Percentiles rank a stretch among this genome's conserved stretches.
Evolutionary conservation across 164 flowering plant species (phyloP).

Genomic region (Malania oleifera): DNA sequence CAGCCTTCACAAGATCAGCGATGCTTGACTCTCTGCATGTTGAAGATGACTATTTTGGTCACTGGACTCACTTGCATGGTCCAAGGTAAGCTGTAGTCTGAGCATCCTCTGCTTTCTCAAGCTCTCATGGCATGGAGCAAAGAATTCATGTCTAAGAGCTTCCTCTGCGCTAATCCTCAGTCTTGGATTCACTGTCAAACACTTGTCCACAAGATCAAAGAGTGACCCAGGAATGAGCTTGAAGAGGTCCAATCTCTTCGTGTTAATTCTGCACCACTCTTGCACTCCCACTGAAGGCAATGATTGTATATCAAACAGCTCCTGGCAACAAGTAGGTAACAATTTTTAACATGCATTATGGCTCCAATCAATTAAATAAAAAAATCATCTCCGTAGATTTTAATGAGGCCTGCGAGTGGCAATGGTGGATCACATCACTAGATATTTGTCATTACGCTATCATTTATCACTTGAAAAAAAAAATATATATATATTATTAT

Average conservation of each 20-base stretch:
- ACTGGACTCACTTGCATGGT: too few species aligned
- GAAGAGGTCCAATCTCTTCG: slow-evolving; percentile 61
- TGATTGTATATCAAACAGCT: slow-evolving; percentile 46
- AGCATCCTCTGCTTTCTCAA: slow-evolving; percentile 41
- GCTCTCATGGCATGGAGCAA: slow-evolving; percentile 52
- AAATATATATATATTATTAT: too few species aligned
- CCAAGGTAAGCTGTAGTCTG: slow-evolving; percentile 28
- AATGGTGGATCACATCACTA: too few species aligned
- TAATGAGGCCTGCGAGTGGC: too few species aligned
- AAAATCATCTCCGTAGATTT: too few species aligned
- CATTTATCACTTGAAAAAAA: too few species aligned
- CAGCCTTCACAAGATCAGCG: too few species aligned
- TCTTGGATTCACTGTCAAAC: slow-evolving; percentile 87
- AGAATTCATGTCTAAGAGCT: slow-evolving; percentile 80
- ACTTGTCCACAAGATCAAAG: slow-evolving; percentile 83
- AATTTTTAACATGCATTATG: too few species aligned
- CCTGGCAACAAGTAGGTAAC: slow-evolving; percentile 33
- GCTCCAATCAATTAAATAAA: too few species aligned
- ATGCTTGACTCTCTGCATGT: too few species aligned
- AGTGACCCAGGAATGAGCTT: slow-evolving; percentile 53
- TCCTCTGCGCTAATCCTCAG: slow-evolving; percentile 77
- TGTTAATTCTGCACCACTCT: slow-evolving; percentile 65
- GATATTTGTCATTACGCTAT: too few species aligned
- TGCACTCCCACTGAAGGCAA: slow-evolving; percentile 38
- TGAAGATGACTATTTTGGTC: too few species aligned